A percentile compares a stretch with the other conserved stretches of the same genome.
Conservation (phyloP, 768 basidiomycete genomes). For the Candolleomyces eurysporus region DNA sequence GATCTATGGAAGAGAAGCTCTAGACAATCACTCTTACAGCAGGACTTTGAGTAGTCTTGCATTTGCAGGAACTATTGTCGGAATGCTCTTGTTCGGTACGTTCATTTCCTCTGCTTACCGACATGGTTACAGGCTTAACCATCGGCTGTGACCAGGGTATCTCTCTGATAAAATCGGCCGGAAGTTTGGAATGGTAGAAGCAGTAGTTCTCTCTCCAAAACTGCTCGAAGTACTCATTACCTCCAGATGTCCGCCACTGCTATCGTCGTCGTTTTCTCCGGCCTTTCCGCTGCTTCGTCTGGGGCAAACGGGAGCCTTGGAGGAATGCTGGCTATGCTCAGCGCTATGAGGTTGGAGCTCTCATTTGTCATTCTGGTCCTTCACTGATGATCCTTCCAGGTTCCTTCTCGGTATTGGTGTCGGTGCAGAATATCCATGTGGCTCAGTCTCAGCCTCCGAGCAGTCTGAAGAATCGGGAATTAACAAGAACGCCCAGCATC, state of each 20-base stretch:
- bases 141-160: constrained; percentile 38
- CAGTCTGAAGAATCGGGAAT: constrained; percentile 84
- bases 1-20: constrained; percentile 59
- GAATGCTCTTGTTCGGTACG: constrained; percentile 75
- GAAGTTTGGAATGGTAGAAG: constrained; percentile 79
- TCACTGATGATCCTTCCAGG: constrained; percentile 31
- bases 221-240: constrained; percentile 12
- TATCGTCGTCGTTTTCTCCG: constrained; percentile 84
- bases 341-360: constrained; percentile 62
- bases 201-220: constrained; percentile 11
- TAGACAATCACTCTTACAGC: constrained; percentile 57
- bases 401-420: constrained; percentile 89
- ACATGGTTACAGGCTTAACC: not conserved
- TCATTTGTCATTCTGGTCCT: not conserved
- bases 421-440: constrained; percentile 89
- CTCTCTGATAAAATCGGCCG: constrained; percentile 84
- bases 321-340: constrained; percentile 77
- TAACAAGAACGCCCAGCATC: constrained; percentile 75
- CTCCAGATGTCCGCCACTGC: constrained; percentile 73
- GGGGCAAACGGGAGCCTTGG: constrained; percentile 71
- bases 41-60: constrained; percentile 63
- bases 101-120: not conserved
- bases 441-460: constrained; percentile 85
- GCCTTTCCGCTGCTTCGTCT: constrained; percentile 76
- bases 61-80: constrained; percentile 86